Conservation (phyloP, 1,284 basidiomycete genomes). For the Meripilus lineatus region DNA sequence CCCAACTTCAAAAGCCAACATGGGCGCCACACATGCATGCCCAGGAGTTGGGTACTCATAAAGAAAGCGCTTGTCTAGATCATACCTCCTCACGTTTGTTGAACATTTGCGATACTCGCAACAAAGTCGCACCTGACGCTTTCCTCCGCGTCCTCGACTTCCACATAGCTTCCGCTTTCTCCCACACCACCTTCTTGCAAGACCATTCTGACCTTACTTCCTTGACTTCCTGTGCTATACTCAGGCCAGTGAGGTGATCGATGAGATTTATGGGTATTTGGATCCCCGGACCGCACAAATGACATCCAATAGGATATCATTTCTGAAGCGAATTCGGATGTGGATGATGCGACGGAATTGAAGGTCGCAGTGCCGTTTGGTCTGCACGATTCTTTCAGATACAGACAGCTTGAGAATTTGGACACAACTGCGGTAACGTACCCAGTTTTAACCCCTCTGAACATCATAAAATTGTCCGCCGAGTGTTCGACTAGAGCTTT, state of each 20-base stretch:
- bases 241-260: conserved; percentile 40
- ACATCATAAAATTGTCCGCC: conserved; percentile 63
- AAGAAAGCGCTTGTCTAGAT: too few species aligned
- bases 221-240: conserved; percentile 25
- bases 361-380: conserved; percentile 41
- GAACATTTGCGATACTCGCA: conserved; percentile 15
- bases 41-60: too few species aligned
- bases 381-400: conserved; percentile 25
- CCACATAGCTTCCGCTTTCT: conserved; percentile 39
- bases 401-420: too few species aligned
- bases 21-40: too few species aligned
- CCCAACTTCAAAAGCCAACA: too few species aligned
- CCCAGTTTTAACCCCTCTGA: conserved; percentile 54
- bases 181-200: conserved; percentile 35
- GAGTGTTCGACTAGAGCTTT: conserved; percentile 38
- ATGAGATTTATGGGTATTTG: conserved; percentile 44
- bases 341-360: conserved; percentile 33
- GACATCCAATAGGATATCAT: conserved; percentile 58
- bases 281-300: conserved; percentile 47
- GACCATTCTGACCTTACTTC: conserved; percentile 34
- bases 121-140: conserved; percentile 24
- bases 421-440: conserved; percentile 18
- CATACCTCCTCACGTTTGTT: conserved; percentile 15
- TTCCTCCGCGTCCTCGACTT: conserved; percentile 36
- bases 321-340: conserved; percentile 45